Percentiles rank a stretch among this genome's conserved stretches.
phyloP scores from a whole-genome alignment of 352 stramenopile species.

The Globisporangium orthogonon region DNA sequence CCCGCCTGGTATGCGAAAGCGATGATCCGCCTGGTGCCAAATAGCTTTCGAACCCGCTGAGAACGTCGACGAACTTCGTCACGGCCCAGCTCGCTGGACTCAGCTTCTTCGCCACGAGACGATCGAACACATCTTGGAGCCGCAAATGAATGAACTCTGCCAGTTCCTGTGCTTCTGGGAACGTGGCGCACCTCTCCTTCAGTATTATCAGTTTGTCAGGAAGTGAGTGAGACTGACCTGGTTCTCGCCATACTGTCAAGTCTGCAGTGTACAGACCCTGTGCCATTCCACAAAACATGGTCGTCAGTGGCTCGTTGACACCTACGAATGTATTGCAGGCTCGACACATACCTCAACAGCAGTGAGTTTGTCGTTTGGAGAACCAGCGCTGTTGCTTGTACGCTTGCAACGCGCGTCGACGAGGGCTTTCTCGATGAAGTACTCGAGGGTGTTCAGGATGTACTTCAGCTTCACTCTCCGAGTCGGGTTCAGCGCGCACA shows the following conservation, averaged over 20 bases:
- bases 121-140: neutral
- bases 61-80: neutral
- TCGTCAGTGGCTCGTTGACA: neutral
- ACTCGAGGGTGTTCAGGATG: conserved; percentile 1
- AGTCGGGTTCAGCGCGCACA: neutral
- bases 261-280: neutral
- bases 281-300: neutral
- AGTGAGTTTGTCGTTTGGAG: neutral
- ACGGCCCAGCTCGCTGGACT: neutral
- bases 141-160: neutral
- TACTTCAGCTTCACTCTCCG: conserved; percentile 1
- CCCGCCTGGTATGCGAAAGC: neutral
- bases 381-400: neutral
- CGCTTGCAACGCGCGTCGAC: neutral
- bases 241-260: neutral
- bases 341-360: neutral
- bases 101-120: neutral
- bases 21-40: neutral
- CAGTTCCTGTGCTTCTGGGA: neutral
- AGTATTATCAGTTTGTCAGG: neutral
- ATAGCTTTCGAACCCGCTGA: neutral
- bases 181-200: neutral
- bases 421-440: neutral
- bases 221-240: neutral
- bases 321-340: neutral